phyloP scores from a whole-genome alignment of 2,329 filamentous ascomycete genomes.

The Metarhizium robertsii region DNA sequence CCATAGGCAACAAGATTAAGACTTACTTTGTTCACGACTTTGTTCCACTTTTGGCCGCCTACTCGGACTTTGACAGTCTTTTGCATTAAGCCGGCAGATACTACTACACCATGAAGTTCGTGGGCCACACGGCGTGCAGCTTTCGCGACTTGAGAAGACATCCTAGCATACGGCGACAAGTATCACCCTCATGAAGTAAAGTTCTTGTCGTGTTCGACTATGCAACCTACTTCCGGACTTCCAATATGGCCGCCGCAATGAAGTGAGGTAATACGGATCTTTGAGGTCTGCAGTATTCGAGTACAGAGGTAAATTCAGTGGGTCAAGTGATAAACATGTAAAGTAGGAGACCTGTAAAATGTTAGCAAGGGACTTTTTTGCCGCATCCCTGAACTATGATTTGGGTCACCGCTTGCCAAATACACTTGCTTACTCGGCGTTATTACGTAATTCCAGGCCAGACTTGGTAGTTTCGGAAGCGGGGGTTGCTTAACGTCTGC shows the following conservation, averaged over 20 bases:
- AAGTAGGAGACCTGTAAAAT: no score
- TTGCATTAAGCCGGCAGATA: conserved; percentile 68
- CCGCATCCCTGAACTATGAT: no score
- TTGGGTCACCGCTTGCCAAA: no score
- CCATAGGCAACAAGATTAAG: neutral
- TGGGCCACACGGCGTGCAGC: conserved; percentile 35
- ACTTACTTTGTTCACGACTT: conserved; percentile 59
- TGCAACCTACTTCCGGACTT: neutral
- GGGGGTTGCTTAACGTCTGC: no score
- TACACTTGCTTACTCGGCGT: no score
- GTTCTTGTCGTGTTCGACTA: neutral
- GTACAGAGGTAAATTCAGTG: no score
- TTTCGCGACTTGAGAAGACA: conserved; percentile 32
- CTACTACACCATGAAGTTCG: conserved; percentile 58
- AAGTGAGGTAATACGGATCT: no score
- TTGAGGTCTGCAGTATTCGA: no score
- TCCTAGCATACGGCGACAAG: conserved; percentile 10
- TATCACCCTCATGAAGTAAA: neutral
- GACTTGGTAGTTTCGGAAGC: no score
- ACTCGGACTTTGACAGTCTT: conserved; percentile 73
- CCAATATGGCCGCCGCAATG: neutral
- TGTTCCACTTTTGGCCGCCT: conserved; percentile 63
- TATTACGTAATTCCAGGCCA: no score
- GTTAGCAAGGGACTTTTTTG: no score
- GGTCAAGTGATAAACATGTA: no score